Percentiles rank a stretch among this genome's conserved stretches.
Conservation (phyloP, 2,329 filamentous ascomycete species). For the Sarocladium strictum region DNA sequence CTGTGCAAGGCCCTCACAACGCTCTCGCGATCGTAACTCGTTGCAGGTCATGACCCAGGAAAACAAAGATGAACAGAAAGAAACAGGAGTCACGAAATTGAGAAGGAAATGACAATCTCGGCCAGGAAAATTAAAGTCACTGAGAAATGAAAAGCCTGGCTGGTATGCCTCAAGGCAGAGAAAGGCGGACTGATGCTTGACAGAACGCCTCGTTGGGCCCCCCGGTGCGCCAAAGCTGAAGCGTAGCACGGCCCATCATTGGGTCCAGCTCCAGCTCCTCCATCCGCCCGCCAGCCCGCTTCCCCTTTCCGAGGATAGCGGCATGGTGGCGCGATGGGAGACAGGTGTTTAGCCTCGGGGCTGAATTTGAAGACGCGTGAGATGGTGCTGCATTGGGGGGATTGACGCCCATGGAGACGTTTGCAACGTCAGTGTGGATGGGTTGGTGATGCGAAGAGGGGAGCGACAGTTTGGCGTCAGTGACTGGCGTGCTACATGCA, state of each 20-base stretch:
- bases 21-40: background rate
- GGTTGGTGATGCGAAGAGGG: too few relatives aligned
- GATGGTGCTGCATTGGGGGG: too few relatives aligned
- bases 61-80: background rate
- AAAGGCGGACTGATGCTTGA: background rate
- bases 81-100: background rate
- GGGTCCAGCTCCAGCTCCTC: background rate
- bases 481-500: too few relatives aligned
- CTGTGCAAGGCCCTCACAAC: background rate
- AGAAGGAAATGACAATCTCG: background rate
- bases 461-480: too few relatives aligned
- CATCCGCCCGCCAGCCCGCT: background rate
- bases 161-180: background rate
- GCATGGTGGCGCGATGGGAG: too few relatives aligned
- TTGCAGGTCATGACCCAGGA: background rate
- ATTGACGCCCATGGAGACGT: too few relatives aligned
- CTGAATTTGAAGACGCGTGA: background rate
- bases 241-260: background rate
- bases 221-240: conserved; percentile 1
- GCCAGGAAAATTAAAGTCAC: background rate
- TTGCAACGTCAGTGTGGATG: too few relatives aligned
- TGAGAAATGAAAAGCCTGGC: background rate
- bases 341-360: background rate
- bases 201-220: conserved; percentile 5
- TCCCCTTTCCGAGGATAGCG: conserved; percentile 5